These are phyloP conservation scores for Penicillium paxilli DNA, from an alignment of 495 filamentous ascomycete genomes.

Conservation along the genomic window DNA sequence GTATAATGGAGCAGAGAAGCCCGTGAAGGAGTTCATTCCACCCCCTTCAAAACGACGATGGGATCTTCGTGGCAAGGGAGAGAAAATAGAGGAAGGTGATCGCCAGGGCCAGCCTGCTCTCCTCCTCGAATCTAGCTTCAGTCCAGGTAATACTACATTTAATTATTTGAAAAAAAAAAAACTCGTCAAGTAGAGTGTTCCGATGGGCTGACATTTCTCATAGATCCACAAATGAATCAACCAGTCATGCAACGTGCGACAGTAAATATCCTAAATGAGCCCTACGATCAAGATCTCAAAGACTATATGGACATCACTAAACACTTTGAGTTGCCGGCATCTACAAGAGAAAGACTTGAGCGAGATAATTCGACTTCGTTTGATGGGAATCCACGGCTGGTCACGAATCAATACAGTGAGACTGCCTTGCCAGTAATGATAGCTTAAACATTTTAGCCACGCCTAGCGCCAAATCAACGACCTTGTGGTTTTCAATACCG, in stretches of 20 bases:
- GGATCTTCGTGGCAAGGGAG: constrained; percentile 21
- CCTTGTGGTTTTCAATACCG: neutral
- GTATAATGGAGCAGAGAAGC: constrained; percentile 28
- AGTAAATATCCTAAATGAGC: constrained; percentile 24
- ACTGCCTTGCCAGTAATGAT: constrained; percentile 3
- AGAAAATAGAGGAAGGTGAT: constrained; percentile 6
- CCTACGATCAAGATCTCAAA: constrained; percentile 5
- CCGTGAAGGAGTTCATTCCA: constrained; percentile 24
- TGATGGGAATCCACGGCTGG: neutral
- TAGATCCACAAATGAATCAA: constrained; percentile 1
- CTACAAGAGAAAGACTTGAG: constrained; percentile 1
- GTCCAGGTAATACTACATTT: constrained; percentile 12
- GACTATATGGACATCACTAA: constrained; percentile 16
- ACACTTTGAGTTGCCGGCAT: constrained; percentile 26
- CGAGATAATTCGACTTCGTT: neutral
- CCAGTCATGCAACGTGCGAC: constrained; percentile 12
- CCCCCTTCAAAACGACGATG: constrained; percentile 25
- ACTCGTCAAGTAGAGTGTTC: no score
- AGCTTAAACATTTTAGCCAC: neutral
- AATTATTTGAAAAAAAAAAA: no score
- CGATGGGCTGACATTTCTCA: neutral
- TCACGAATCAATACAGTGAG: neutral
- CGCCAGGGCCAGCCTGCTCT: constrained; percentile 17
- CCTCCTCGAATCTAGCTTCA: constrained; percentile 2
- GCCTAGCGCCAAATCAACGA: neutral